Percentiles rank a stretch among this genome's conserved stretches.
These are phyloP conservation scores for Cyclotella atomus DNA, from an alignment of 108 stramenopile genomes.

Conservation along the genomic window DNA sequence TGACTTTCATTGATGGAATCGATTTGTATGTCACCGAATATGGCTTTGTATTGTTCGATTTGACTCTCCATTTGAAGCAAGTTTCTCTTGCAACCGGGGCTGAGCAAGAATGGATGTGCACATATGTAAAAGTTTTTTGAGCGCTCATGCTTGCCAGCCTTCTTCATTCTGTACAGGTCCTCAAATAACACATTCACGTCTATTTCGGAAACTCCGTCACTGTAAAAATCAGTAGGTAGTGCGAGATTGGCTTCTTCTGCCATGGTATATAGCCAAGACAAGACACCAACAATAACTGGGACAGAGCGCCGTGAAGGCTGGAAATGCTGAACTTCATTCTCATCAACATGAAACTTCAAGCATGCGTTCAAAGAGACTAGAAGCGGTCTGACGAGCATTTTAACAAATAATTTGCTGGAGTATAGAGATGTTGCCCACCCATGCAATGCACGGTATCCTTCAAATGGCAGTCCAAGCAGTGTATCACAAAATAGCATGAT, in stretches of 20 bases:
- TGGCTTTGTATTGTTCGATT: conserved; percentile 67
- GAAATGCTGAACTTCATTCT: conserved; percentile 47
- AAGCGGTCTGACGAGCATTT: conserved; percentile 67
- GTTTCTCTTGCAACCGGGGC: conserved; percentile 63
- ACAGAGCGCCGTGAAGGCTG: conserved; percentile 46
- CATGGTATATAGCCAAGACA: conserved; percentile 68
- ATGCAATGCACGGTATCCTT: conserved; percentile 62
- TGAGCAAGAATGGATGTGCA: conserved; percentile 66
- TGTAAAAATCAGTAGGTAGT: conserved; percentile 63
- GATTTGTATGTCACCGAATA: conserved; percentile 42
- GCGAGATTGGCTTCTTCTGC: conserved; percentile 53
- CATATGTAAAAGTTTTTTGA: conserved; percentile 61
- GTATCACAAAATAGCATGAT: conserved; percentile 45
- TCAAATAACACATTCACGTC: conserved; percentile 63
- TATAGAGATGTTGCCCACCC: conserved; percentile 60
- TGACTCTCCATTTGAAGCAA: conserved; percentile 73
- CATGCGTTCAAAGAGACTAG: conserved; percentile 57
- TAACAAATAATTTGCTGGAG: conserved; percentile 52
- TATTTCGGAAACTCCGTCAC: conserved; percentile 57
- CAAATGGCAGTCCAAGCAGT: conserved; percentile 38
- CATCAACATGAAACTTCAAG: conserved; percentile 41
- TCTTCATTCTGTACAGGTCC: conserved; percentile 58
- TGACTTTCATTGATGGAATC: conserved; percentile 34
- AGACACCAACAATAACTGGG: conserved; percentile 66
- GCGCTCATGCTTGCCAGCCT: conserved; percentile 44